phyloP scores from a whole-genome alignment of 371 early-diverging fungal species.

The Apophysomyces elegans region DNA sequence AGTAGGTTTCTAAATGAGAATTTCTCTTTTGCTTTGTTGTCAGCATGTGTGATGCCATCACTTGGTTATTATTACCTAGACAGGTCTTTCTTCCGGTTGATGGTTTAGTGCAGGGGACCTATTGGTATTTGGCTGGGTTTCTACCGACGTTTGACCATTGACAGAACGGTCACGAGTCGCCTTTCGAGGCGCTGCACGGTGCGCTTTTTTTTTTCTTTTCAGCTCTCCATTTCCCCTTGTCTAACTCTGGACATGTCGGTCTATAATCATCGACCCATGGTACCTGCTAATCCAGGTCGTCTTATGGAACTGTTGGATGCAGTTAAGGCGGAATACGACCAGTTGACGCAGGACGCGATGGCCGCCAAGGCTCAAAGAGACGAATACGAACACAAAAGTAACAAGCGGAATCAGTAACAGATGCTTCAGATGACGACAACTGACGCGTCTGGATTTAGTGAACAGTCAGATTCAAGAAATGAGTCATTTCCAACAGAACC shows the following conservation, averaged over 20 bases:
- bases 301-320: slow-evolving; percentile 85
- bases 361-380: slow-evolving; percentile 79
- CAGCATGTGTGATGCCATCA: no score
- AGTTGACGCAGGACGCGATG: slow-evolving; percentile 75
- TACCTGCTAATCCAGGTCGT: slow-evolving; percentile 64
- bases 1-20: no score
- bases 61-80: no score
- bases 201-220: slow-evolving; percentile 2
- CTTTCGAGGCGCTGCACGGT: neutral
- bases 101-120: no score
- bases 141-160: no score
- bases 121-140: no score
- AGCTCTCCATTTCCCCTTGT: slow-evolving; percentile 6
- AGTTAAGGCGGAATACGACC: slow-evolving; percentile 82
- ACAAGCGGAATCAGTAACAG: slow-evolving; percentile 11
- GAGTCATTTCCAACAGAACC: slow-evolving; percentile 72
- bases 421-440: neutral
- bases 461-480: slow-evolving; percentile 82
- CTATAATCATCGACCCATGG: slow-evolving; percentile 85
- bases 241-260: slow-evolving; percentile 47
- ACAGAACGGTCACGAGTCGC: no score
- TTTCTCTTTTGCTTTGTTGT: no score
- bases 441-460: slow-evolving; percentile 41
- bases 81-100: no score
- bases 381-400: slow-evolving; percentile 88